A percentile compares a stretch with the other conserved stretches of the same genome.
phyloP scores from a whole-genome alignment of 1,139 yeast species.

The Protomyces gravidus region DNA sequence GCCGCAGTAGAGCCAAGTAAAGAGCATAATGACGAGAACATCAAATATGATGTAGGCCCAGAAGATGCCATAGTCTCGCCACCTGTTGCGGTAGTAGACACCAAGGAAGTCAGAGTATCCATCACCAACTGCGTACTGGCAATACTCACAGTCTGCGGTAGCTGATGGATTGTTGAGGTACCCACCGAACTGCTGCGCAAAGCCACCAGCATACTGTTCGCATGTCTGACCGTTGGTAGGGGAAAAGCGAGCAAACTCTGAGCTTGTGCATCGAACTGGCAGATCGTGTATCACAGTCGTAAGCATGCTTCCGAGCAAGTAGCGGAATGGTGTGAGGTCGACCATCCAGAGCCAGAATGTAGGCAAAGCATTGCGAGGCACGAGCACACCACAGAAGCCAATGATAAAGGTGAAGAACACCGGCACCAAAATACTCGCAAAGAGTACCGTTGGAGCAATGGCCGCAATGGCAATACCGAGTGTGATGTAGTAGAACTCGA shows the following conservation, averaged over 20 bases:
- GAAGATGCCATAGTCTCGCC: conserved; percentile 60
- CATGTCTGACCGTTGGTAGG: conserved; percentile 64
- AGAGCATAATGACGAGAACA: conserved; percentile 33
- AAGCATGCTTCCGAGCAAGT: conserved; percentile 57
- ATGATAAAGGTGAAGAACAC: conserved; percentile 53
- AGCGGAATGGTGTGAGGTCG: conserved; percentile 65
- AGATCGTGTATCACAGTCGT: conserved; percentile 53
- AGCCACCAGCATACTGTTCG: conserved; percentile 47
- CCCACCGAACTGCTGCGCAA: conserved; percentile 48
- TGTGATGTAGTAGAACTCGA: conserved; percentile 54
- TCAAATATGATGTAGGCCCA: conserved; percentile 49
- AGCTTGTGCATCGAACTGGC: conserved; percentile 50
- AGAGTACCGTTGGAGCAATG: conserved; percentile 57
- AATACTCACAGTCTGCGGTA: conserved; percentile 55
- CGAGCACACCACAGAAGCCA: conserved; percentile 59
- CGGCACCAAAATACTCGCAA: conserved; percentile 56
- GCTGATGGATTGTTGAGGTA: conserved; percentile 53
- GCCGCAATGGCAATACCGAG: conserved; percentile 55
- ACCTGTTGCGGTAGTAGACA: conserved; percentile 48
- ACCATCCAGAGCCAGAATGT: conserved; percentile 63
- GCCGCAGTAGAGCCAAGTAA: conserved; percentile 4
- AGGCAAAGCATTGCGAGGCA: conserved; percentile 54
- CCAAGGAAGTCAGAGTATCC: conserved; percentile 49
- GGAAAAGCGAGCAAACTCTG: conserved; percentile 51
- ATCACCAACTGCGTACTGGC: conserved; percentile 53